Conservation (phyloP, 176 grass and related monocot species). For the Echinochloa phyllopogon region DNA sequence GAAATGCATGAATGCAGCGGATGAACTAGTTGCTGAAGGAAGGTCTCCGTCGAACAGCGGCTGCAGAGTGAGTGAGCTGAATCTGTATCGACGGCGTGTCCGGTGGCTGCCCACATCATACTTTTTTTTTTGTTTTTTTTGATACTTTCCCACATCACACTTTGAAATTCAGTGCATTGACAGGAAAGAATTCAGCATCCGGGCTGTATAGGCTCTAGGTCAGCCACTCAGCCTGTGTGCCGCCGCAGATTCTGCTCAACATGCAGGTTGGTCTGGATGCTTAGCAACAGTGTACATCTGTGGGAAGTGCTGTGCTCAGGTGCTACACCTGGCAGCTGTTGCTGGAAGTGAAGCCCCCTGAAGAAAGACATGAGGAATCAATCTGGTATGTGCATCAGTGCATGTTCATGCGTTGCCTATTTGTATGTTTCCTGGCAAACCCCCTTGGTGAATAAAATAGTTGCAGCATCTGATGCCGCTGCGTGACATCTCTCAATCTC, state of each 20-base stretch:
- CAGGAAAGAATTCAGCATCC: not conserved
- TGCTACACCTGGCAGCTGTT: not conserved
- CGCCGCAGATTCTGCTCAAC: not conserved
- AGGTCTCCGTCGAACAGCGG: not conserved
- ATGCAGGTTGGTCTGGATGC: not conserved
- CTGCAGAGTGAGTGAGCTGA: not conserved
- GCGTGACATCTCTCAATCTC: not conserved
- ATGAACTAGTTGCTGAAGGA: not conserved
- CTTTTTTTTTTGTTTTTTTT: not conserved
- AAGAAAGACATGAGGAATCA: not conserved
- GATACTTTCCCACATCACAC: not conserved
- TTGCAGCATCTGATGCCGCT: not conserved
- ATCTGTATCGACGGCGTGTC: not conserved
- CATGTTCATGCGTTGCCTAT: not conserved
- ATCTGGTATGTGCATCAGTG: not conserved
- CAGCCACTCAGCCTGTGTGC: too few species aligned
- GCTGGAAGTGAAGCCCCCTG: not conserved
- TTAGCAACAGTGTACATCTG: not conserved
- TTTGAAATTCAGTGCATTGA: not conserved
- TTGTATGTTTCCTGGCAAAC: constrained; percentile 16
- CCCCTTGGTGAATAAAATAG: not conserved
- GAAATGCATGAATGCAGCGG: too few species aligned
- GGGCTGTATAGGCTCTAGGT: not conserved
- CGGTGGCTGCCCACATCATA: not conserved
- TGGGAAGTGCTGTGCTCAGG: constrained; percentile 32